These are phyloP conservation scores for Fusarium falciforme DNA, from an alignment of 2,329 filamentous ascomycete species.

Conservation along the genomic window DNA sequence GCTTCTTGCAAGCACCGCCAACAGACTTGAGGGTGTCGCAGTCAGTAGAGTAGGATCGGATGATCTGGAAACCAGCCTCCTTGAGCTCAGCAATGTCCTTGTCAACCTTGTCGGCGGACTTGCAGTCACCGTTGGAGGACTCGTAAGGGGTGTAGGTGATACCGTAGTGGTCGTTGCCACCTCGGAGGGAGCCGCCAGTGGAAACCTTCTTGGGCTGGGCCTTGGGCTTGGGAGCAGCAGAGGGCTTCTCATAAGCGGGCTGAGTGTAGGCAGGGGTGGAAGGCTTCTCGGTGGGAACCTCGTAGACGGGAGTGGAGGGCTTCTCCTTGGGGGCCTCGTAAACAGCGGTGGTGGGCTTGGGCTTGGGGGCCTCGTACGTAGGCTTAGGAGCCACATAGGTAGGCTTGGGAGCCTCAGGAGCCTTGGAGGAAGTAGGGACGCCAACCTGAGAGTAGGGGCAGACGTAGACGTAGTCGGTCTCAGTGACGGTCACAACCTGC, in stretches of 20 bases:
- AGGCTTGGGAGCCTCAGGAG: slow-evolving; percentile 30
- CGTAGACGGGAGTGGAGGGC: slow-evolving; percentile 30
- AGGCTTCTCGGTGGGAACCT: slow-evolving; percentile 15
- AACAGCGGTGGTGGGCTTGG: slow-evolving; percentile 1
- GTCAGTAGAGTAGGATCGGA: slow-evolving; percentile 93
- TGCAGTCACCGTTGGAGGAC: slow-evolving; percentile 69
- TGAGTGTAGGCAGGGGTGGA: slow-evolving; percentile 16
- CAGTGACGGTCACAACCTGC: slow-evolving; percentile 74
- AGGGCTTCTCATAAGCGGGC: slow-evolving; percentile 26
- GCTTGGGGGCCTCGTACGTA: slow-evolving; percentile 27
- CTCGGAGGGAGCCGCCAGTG: slow-evolving; percentile 49
- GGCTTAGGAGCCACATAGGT: slow-evolving; percentile 27
- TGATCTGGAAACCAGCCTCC: slow-evolving; percentile 71
- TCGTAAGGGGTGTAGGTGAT: slow-evolving; percentile 86
- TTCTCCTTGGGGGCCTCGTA: slow-evolving; percentile 39
- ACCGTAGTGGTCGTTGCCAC: slow-evolving; percentile 70
- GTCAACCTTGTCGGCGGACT: slow-evolving; percentile 67
- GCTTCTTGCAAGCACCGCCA: slow-evolving; percentile 72
- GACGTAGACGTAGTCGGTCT: slow-evolving; percentile 75
- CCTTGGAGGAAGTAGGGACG: slow-evolving; percentile 43
- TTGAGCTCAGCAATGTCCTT: slow-evolving; percentile 72
- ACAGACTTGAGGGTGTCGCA: slow-evolving; percentile 84
- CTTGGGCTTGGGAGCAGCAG: slow-evolving; percentile 41
- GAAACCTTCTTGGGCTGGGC: slow-evolving; percentile 40
- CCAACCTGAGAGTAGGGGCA: slow-evolving; percentile 72